Evolutionary conservation across 2,329 filamentous ascomycete genomes (phyloP), one percentile per base, ranked within the genome.

Genomic region (Aureobasidium namibiae): DNA sequence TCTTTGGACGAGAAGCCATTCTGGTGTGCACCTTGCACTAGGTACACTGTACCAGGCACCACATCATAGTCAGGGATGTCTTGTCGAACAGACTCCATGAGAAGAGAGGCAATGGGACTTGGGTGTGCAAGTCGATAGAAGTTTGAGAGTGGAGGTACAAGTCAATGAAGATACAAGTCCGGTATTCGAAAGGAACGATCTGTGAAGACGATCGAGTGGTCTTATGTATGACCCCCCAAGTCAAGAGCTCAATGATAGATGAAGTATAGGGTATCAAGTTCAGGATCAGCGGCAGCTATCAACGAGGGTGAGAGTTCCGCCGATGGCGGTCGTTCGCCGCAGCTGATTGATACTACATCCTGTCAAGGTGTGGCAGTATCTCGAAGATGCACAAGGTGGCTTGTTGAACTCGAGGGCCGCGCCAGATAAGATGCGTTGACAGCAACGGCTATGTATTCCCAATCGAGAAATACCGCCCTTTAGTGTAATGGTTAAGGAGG

Each of bases 51-150:
- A 14, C 61, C 61, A 29, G 61, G 57, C 2, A 60, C 56, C 10
- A 61, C 50, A 42, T 61, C 60, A 21, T 61, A 61, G 56, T 61
- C 60, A 13, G 56, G 56, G 7, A 59, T 34, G 16, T 53, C 39
- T 41, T 48, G 41, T 14, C 33, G 41, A n/a, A 41, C 42, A 34
- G 36, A 21, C 39, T 58, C 44, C 42, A 61, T 61, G 45, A 14
- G 7, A 45, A 16, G 14, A 26, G 10, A 29, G 18, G 33, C 41
- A 14, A 21, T n/a, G 2, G 31, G 2, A 26, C 7, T 18, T 8
- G n/a, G n/a, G n/a, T n/a, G n/a, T n/a, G n/a, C n/a, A n/a, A n/a
- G n/a, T n/a, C n/a, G n/a, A n/a, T n/a, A n/a, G n/a, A n/a, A n/a
- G n/a, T n/a, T n/a, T n/a, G n/a, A n/a, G n/a, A n/a, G n/a, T 23